Conservation (phyloP, 2,329 filamentous ascomycete genomes). For the Coniosporium tulheliwenetii region DNA sequence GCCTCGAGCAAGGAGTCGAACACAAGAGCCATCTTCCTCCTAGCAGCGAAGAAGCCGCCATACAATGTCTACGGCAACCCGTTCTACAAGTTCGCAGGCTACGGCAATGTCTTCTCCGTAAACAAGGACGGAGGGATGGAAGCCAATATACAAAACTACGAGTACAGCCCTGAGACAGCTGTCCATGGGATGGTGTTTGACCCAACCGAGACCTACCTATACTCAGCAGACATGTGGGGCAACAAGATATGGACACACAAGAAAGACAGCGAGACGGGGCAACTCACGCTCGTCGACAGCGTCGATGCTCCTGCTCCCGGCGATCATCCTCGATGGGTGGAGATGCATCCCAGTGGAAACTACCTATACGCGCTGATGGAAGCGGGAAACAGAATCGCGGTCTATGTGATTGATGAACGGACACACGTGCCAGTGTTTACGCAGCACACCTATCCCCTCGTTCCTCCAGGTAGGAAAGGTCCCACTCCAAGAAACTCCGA, state of each 20-base stretch:
- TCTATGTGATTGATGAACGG: slow-evolving; percentile 62
- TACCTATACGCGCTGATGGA: slow-evolving; percentile 84
- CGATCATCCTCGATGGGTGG: slow-evolving; percentile 81
- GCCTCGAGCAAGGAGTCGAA: slow-evolving; percentile 41
- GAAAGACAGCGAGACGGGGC: slow-evolving; percentile 45
- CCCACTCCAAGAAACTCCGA: background rate
- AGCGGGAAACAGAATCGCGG: slow-evolving; percentile 68
- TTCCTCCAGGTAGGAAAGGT: slow-evolving; percentile 49
- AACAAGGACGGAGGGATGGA: slow-evolving; percentile 40
- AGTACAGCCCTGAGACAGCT: slow-evolving; percentile 52
- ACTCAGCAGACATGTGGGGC: slow-evolving; percentile 61
- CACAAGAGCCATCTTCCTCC: slow-evolving; percentile 77
- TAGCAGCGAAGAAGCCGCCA: slow-evolving; percentile 62
- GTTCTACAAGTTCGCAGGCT: slow-evolving; percentile 75
- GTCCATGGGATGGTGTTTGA: slow-evolving; percentile 78
- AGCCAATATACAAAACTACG: slow-evolving; percentile 55
- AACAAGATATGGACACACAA: slow-evolving; percentile 78
- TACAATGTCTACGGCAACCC: slow-evolving; percentile 80
- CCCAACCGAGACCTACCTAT: slow-evolving; percentile 56
- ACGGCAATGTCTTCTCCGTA: slow-evolving; percentile 61
- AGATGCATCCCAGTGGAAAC: slow-evolving; percentile 60
- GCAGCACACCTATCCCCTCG: slow-evolving; percentile 58
- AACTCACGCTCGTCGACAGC: slow-evolving; percentile 53
- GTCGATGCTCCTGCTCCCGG: slow-evolving; percentile 53
- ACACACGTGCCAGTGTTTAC: slow-evolving; percentile 69